Evolutionary conservation across 805 yeast genomes (phyloP), one percentile per base, ranked within the genome.

Genomic region (Yarrowia porcina): DNA sequence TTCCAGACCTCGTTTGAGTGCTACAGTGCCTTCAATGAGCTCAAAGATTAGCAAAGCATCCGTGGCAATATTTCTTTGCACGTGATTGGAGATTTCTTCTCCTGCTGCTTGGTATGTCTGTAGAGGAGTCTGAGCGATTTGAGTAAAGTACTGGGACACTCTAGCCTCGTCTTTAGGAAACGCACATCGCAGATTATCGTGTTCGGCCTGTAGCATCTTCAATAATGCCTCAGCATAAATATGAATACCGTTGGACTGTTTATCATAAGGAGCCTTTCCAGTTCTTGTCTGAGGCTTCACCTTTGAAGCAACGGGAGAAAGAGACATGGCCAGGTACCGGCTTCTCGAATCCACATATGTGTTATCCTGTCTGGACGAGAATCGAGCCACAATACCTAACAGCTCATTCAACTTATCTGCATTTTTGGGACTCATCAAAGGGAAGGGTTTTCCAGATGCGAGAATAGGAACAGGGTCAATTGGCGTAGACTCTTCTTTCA

Each of bases 11-110:
- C 63, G 56, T 42, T 42, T 50, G 76, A 66, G 57, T 25, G 72
- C 71, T 27, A 73, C 73, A 7, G 77, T 72, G 64, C 77, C 74
- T 61, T 86, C 89, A 15, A 84, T 77, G 25, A 88, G 69, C 67
- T 87, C 91, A 73, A 84, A 85, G 21, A 79, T 76, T 62, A 84
- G 72, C 11, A 84, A 70, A 2, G 85, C 83, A 64, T 83, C 83
- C 23, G 79, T 78, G 9, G 76, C 75, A 32, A 80, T 67, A 63
- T 80, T 78, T 33, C 69, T 68, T 42, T 77, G 78, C 8, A 83
- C 77, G 45, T 76, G 73, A 3, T 71, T 70, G 4, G 78, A 66
- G 39, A 84, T 75, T 9, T 69, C 67, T 13, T 74, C 73, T 28
- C 79, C 73, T 27, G 83, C 71, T 49, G 72, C 69, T 3, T 76